Evolutionary conservation across 352 stramenopile species (phyloP).

Genomic region (Globisporangium acanthophoron): DNA sequence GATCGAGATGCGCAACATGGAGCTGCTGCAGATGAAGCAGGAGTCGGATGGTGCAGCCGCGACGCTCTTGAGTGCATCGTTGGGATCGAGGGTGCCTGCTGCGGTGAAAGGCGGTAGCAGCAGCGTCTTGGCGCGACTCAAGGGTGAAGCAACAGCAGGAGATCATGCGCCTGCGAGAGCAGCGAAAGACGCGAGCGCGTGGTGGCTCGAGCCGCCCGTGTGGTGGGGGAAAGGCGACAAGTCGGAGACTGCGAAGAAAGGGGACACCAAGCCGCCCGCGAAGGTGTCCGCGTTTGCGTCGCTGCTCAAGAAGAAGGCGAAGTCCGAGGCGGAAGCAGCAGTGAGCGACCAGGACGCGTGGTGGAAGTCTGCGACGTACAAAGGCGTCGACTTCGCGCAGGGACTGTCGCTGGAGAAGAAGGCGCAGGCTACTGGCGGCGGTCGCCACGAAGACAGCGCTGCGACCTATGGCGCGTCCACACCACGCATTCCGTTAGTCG

Average conservation of each 20-base stretch:
- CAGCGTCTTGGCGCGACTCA: constrained; percentile 5
- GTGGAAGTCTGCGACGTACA: constrained; percentile 73
- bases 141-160: constrained; percentile 6
- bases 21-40: constrained; percentile 45
- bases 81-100: not conserved
- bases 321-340: not conserved
- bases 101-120: not conserved
- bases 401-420: constrained; percentile 20
- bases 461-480: constrained; percentile 3
- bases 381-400: constrained; percentile 59
- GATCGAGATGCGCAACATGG: constrained; percentile 70
- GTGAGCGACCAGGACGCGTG: constrained; percentile 32
- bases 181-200: constrained; percentile 27
- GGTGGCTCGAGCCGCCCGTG: constrained; percentile 55
- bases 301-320: constrained; percentile 16
- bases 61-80: constrained; percentile 1
- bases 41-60: constrained; percentile 14
- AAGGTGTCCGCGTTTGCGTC: constrained; percentile 15
- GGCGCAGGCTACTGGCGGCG: constrained; percentile 9
- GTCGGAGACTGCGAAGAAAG: constrained; percentile 13
- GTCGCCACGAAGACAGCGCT: constrained; percentile 2
- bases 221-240: constrained; percentile 45
- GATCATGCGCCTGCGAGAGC: not conserved
- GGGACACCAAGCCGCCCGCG: constrained; percentile 17
- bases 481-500: constrained; percentile 27